Evolutionary conservation across 1,284 basidiomycete species (phyloP), one percentile per base, ranked within the genome.

Genomic region (Thelephora terrestris): DNA sequence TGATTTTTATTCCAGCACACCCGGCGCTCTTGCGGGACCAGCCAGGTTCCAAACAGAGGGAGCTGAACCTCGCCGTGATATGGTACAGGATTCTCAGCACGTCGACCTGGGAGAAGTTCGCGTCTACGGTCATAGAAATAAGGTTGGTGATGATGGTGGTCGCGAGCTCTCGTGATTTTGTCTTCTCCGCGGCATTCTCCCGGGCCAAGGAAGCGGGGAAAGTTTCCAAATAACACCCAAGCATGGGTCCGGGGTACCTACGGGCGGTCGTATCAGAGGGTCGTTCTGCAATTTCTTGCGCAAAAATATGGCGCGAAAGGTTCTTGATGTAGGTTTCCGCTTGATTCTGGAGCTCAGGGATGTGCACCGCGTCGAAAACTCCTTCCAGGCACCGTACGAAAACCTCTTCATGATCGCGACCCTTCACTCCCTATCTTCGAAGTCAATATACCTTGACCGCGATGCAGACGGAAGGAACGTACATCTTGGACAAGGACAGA

Each of bases 21-120:
- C 92, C 93, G 5, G 92, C 92, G 58, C 81, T 82, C 66, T 95
- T 95, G 48, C 80, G 76, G 4, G 76, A 73, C 92, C 91, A 94
- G 1, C 87, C 76, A 58, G 92, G 91, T 53, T 95, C 91, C 50
- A 92, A 76, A 61, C 93, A 95, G 20, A 95, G 71, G 2, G 85
- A 81, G 46, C 78, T 82, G 66, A 95, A 87, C 14, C 89, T 79
- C 53, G 77, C 79, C 3, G 86, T 81, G 46, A 97, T 74, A 53
- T 90, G 82, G 58, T 90, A 81, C 43, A 95, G 66, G 46, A 85
- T 78, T 18, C 69, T 69, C 45, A 78, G 69, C 48, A 82, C 69
- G 48, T 89, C 85, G 40, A 71, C 64, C 47, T 71, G 70, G 47
- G 73, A 60, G 51, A 69, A 67, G 37, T 67, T 66, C 10, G 72